A percentile compares a stretch with the other conserved stretches of the same genome.
Conservation (phyloP, 148 eudicot genomes). For the Fagopyrum homotropicum region DNA sequence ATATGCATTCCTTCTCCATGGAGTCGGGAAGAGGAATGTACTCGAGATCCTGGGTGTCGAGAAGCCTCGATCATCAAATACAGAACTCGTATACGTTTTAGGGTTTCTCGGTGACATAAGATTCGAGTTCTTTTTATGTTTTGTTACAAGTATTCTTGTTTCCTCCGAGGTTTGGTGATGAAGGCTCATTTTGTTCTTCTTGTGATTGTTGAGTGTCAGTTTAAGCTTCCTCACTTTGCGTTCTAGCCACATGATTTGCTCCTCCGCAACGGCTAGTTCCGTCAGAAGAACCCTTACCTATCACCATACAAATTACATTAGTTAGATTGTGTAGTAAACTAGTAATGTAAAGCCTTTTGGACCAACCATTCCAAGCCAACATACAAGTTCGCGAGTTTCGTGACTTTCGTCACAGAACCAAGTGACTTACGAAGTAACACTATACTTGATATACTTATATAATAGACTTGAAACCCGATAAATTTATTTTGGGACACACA, state of each 20-base stretch:
- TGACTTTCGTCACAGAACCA: no score
- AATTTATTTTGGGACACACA: no score
- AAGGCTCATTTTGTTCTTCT: constrained; percentile 19
- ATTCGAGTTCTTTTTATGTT: neutral
- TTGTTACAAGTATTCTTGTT: neutral
- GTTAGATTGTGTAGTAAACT: neutral
- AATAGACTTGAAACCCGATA: no score
- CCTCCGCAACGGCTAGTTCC: constrained; percentile 65
- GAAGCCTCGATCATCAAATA: neutral
- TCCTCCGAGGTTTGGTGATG: neutral
- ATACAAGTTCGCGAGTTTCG: no score
- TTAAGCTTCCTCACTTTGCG: constrained; percentile 45
- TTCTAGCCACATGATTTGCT: constrained; percentile 71
- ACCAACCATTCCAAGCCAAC: no score
- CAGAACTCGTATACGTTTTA: neutral
- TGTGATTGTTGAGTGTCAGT: constrained; percentile 35
- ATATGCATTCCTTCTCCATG: constrained; percentile 1
- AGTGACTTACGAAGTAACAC: no score
- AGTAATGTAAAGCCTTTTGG: no score
- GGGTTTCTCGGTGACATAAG: neutral
- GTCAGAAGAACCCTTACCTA: constrained; percentile 67
- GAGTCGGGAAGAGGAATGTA: neutral
- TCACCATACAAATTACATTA: neutral
- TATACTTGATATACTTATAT: no score
- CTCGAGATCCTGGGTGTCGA: neutral